These are phyloP conservation scores for Solanum hybrid DNA, from an alignment of 305 asterid genomes.

Conservation along the genomic window DNA sequence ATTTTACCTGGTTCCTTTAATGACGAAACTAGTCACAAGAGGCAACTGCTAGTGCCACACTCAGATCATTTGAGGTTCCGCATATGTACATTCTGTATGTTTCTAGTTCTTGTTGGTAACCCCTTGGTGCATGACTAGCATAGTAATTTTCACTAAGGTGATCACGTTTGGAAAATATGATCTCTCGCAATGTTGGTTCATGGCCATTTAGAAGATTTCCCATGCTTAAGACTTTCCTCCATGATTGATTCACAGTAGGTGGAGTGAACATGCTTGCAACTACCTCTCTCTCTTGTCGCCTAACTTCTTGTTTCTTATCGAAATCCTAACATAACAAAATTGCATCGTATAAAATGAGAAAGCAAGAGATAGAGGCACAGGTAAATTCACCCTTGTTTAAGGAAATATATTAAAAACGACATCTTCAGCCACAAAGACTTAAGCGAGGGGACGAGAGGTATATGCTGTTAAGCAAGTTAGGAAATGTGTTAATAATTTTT, in stretches of 20 bases:
- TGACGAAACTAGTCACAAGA: constrained; percentile 51
- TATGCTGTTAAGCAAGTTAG: not conserved
- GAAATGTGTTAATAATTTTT: not conserved
- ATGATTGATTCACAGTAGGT: constrained; percentile 88
- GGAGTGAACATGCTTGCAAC: constrained; percentile 59
- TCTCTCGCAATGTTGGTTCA: constrained; percentile 75
- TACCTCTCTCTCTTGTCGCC: constrained; percentile 41
- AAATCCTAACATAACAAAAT: constrained; percentile 30
- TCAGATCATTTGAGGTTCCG: constrained; percentile 78
- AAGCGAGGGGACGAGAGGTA: not conserved
- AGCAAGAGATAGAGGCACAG: not conserved
- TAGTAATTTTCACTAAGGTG: constrained; percentile 56
- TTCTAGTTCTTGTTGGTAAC: constrained; percentile 52
- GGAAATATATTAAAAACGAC: not conserved
- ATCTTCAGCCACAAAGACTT: not conserved
- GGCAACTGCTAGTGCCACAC: constrained; percentile 83
- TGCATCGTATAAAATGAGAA: not conserved
- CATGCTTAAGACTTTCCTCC: constrained; percentile 91
- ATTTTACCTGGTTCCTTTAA: not conserved
- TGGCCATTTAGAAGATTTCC: constrained; percentile 92
- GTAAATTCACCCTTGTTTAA: not conserved
- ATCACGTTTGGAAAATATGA: constrained; percentile 63
- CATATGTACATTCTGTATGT: constrained; percentile 77
- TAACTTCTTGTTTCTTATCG: constrained; percentile 43
- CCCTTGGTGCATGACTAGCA: constrained; percentile 32